A percentile compares a stretch with the other conserved stretches of the same genome.
Conservation (phyloP, 1,284 basidiomycete species). For the Pterula multifida region DNA sequence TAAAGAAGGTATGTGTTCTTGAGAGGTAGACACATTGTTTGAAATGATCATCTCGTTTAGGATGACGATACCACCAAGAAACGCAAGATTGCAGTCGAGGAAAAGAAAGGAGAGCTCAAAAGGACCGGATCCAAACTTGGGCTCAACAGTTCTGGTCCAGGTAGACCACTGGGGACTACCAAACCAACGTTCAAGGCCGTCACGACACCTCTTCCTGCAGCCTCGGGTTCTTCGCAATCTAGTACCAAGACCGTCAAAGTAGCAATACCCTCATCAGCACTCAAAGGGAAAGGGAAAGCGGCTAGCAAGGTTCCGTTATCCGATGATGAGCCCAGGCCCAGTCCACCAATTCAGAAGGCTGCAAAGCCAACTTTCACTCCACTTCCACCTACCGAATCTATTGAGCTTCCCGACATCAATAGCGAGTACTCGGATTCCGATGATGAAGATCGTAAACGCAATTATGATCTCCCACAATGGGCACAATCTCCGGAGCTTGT, state of each 20-base stretch:
- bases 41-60: slow-evolving; percentile 14
- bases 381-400: slow-evolving; percentile 59
- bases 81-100: slow-evolving; percentile 45
- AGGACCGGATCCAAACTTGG: slow-evolving; percentile 33
- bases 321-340: slow-evolving; percentile 49
- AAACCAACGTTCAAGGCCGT: neutral
- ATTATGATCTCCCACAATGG: slow-evolving; percentile 74
- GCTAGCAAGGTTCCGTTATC: slow-evolving; percentile 15
- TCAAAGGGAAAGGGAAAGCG: slow-evolving; percentile 39
- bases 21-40: slow-evolving; percentile 1
- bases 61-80: slow-evolving; percentile 65
- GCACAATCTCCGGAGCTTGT: slow-evolving; percentile 82
- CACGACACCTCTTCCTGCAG: slow-evolving; percentile 15
- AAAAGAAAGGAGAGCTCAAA: slow-evolving; percentile 47
- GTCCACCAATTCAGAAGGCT: slow-evolving; percentile 59
- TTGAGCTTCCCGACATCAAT: slow-evolving; percentile 86
- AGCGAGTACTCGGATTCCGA: slow-evolving; percentile 95
- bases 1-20: slow-evolving; percentile 50
- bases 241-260: slow-evolving; percentile 3
- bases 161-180: neutral
- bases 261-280: slow-evolving; percentile 19
- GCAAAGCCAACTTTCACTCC: slow-evolving; percentile 35
- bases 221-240: slow-evolving; percentile 19
- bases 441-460: slow-evolving; percentile 65
- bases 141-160: neutral